Evolutionary conservation across 129 eudicot species (phyloP).

Genomic region (Dittrichia graveolens): DNA sequence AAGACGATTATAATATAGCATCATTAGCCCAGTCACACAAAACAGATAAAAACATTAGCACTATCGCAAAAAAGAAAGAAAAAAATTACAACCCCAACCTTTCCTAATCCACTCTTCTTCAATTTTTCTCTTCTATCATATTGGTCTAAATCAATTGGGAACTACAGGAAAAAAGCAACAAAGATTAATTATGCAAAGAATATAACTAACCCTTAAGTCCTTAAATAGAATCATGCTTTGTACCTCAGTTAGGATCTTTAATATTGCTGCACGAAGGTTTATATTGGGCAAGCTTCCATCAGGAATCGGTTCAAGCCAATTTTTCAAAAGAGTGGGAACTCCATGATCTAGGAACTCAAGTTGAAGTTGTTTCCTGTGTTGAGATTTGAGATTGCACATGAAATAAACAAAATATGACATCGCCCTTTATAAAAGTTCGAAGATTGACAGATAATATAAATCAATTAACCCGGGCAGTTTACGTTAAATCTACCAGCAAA

Average conservation of each 20-base stretch:
- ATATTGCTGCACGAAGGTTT: conserved; percentile 83
- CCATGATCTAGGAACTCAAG: conserved; percentile 94
- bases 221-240: conserved; percentile 5
- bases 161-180: too few relatives aligned
- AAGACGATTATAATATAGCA: too few relatives aligned
- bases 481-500: conserved; percentile 6
- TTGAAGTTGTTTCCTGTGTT: conserved; percentile 91
- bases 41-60: too few relatives aligned
- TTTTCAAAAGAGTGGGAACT: conserved; percentile 73
- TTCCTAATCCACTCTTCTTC: too few relatives aligned
- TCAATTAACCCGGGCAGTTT: conserved; percentile 15
- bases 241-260: conserved; percentile 87
- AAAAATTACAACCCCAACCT: too few relatives aligned
- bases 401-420: too few relatives aligned
- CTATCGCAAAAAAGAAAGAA: too few relatives aligned
- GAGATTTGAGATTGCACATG: too few relatives aligned
- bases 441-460: conserved; percentile 20
- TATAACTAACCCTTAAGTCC: background rate
- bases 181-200: conserved; percentile 18
- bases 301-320: conserved; percentile 98
- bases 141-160: too few relatives aligned
- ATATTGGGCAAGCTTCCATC: conserved; percentile 99
- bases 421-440: too few relatives aligned
- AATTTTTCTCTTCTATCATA: too few relatives aligned
- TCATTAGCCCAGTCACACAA: too few relatives aligned